These are phyloP conservation scores for Hamamelis virginiana DNA, from an alignment of 164 flowering plant genomes.

Conservation along the genomic window DNA sequence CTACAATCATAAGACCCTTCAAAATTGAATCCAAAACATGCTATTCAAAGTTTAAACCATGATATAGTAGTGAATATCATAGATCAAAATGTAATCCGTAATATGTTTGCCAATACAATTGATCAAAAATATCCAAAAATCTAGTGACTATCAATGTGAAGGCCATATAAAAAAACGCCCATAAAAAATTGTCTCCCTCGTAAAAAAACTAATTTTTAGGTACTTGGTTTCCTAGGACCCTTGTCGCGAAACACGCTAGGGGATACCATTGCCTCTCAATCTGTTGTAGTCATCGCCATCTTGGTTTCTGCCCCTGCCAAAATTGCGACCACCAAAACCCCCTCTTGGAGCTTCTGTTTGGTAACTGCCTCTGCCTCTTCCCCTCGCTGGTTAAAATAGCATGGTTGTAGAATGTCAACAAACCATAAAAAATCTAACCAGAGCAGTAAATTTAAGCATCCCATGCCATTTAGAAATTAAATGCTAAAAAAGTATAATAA, in stretches of 20 bases:
- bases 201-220: background rate
- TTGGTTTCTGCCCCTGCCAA: conserved; percentile 33
- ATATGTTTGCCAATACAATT: too few relatives aligned
- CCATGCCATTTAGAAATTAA: background rate
- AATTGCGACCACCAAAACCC: conserved; percentile 33
- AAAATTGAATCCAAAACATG: too few relatives aligned
- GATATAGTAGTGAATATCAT: too few relatives aligned
- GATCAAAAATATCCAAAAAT: too few relatives aligned
- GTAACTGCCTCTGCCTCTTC: conserved; percentile 44
- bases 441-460: background rate
- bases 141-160: too few relatives aligned
- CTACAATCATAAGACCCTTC: too few relatives aligned
- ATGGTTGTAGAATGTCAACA: conserved; percentile 1
- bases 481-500: too few relatives aligned
- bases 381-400: conserved; percentile 38
- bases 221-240: background rate
- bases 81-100: too few relatives aligned
- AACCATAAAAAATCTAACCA: background rate
- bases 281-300: conserved; percentile 33
- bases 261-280: conserved; percentile 38
- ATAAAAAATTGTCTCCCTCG: background rate
- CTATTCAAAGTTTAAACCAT: too few relatives aligned
- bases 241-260: conserved; percentile 26
- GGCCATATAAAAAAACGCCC: too few relatives aligned
- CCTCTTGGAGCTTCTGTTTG: conserved; percentile 41